Base-by-base conservation (phyloP, 257 asterid genomes). In the Nicotiana sylvestris region DNA sequence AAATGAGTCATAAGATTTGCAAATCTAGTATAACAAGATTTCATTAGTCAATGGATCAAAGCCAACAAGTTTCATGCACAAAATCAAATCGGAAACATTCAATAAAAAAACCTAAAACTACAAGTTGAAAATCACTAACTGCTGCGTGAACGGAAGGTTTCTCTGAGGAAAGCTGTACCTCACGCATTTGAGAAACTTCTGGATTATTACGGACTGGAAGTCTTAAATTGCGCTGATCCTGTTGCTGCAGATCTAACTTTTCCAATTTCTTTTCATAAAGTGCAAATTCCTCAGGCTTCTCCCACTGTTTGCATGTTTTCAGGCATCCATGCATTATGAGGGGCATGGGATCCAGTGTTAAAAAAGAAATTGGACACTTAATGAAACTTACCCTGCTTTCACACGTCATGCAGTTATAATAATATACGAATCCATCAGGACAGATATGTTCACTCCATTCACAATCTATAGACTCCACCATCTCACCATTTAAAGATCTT, bases 371-470 rank as follows among this genome's bases (percentile, higher is more conserved):
- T 35, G 33, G n/a, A 30, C 30, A 74, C 65, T 30, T 56, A 60
- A 51, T 51, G 76, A 81, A 35, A 56, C 88, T 89, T 82, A 89
- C 92, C 90, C 91, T 88, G 95, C 97, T 95, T 83, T 95, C 99
- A 86, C 92, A 88, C 49, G 99, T 92, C 65, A 90, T 88, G 60
- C 99, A 93, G 64, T 92, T 95, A 82, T 90, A 95, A 85, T 92
- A 94, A 84, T 95, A 95, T 74, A 90, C 78, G 58, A 88, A 81
- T 87, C 97, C 99, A 64, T 94, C 97, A 13, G 97, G 98, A 87
- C 97, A 91, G 39, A 92, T 87, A 62, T 95, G 99, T 84, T 95
- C 97, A 70, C 99, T 95, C 99, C 99, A 95, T 58, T 94, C 97
- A 85, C 96, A 94, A 27, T 95, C 97, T 57, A 77, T 6, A n/a